Base-by-base conservation (phyloP, 1,284 basidiomycete genomes). In the Sutorius eximius region DNA sequence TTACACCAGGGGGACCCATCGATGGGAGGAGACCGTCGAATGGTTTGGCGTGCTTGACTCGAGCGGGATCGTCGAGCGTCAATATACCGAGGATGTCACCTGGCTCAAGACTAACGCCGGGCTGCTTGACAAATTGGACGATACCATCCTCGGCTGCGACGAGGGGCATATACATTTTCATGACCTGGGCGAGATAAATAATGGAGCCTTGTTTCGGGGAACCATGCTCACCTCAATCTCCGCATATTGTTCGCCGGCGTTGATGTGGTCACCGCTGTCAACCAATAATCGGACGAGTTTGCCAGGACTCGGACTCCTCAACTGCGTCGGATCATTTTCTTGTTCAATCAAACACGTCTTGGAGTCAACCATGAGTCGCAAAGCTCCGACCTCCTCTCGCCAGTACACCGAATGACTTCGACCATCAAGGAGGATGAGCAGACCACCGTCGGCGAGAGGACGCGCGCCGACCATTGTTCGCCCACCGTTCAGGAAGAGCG, bases 91-190 rank as follows among this genome's bases (percentile, higher is more conserved):
- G 86, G 59, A 99, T 95, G 73, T 98, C 97, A 46, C 97, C 97
- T n/a, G 95, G 93, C 64, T 93, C 91, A 55, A 99, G 85, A 61
- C 93, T 94, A 66, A 96, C 91, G 64, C 97, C 97, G 50, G 96
- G 93, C 70, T 98, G 95, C 78, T 98, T 99, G 73, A 99, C 94
- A 70, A 99, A 90, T 68, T 95, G 93, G n/a, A 93, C 87, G 45
- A 91, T 83, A 71, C 97, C 97, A 71, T 96, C 93, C 73, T 99
- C 97, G 4, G 90, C 83, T n/a, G 95, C 94, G 53, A 94, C 87
- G 56, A 99, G 85, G 15, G 94, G 93, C 95, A 98, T 96, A 75
- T 95, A 95, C 95, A 98, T 98, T 79, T 98, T 98, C 95, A 97
- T 97, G 63, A 97, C 95, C 88, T 91, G 16, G 32, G 3, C 3